These are phyloP conservation scores for Pilobolus umbonatus DNA, from an alignment of 192 early-diverging fungal genomes.

Conservation along the genomic window DNA sequence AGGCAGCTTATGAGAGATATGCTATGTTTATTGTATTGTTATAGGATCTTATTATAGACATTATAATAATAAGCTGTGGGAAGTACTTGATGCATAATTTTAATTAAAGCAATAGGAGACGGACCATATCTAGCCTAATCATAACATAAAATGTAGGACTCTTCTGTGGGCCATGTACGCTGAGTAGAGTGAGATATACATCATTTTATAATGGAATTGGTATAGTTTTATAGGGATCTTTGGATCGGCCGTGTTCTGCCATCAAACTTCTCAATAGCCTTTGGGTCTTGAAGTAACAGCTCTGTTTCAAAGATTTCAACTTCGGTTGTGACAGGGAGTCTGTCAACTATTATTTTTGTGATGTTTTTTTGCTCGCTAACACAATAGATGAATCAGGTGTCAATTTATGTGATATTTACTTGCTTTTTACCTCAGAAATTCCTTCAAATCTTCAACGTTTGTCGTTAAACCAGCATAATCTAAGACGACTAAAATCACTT, in stretches of 20 bases:
- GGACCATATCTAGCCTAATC: no score
- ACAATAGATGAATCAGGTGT: constrained; percentile 11
- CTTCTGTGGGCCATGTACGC: no score
- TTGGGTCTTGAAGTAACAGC: constrained; percentile 4
- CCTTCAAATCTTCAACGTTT: constrained; percentile 15
- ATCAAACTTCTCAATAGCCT: constrained; percentile 6
- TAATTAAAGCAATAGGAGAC: no score
- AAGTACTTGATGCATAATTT: no score
- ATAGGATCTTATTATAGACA: no score
- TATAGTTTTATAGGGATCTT: constrained; percentile 11
- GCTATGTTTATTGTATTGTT: no score
- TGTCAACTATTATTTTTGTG: constrained; percentile 14
- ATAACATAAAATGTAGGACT: no score
- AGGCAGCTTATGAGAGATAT: no score
- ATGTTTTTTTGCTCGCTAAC: constrained; percentile 11
- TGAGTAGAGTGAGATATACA: no score
- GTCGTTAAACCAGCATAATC: constrained; percentile 12
- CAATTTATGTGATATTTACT: constrained; percentile 15
- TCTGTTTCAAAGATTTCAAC: constrained; percentile 11
- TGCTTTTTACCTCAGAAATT: constrained; percentile 11
- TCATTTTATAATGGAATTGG: neutral
- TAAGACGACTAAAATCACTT: constrained; percentile 12
- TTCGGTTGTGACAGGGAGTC: constrained; percentile 10
- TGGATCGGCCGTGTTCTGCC: constrained; percentile 12
- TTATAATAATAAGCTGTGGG: no score